Base-by-base conservation (phyloP, 441 rosid species). In the Pelargonium cotyledonis region DNA sequence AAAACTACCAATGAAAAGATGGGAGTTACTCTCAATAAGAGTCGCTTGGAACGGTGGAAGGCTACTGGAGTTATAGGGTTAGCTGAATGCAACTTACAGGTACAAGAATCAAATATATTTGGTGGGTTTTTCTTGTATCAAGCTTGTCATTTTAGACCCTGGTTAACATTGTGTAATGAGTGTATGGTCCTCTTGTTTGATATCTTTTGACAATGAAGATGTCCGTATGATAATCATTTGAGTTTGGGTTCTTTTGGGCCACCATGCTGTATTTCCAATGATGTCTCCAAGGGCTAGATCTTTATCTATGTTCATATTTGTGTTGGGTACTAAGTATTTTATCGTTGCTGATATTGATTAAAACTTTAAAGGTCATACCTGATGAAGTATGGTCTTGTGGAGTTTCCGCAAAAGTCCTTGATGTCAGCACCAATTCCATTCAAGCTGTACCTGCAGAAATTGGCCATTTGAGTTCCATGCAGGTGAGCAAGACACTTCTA, bases 321-420 rank as follows among this genome's bases (percentile, higher is more conserved):
- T 18, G 6, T 18, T 55, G 26, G 26, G 26, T 70, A 4, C 21
- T 23, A 11, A 53, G 26, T 31, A 8, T 55, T 65, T 72, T 69
- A 66, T 64, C 8, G 14, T 57, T 64, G 14, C 70, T 58, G 61
- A 72, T 67, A 49, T 73, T 71, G 67, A 41, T 75, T 79, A 67
- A 41, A 66, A 71, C 31, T 68, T 51, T 65, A n/a, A 60, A 89
- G 99, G 81, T 74, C 72, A 82, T 94, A 88, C 97, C 97, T 0
- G 85, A 85, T 62, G 90, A 89, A 74, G 86, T 89, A 23, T 88
- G 96, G 96, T 72, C 70, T 19, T 83, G 87, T 68, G 92, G 89
- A 80, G 72, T 86, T 64, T 80, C 75, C 60, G 74, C 76, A 8
- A 86, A 92, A 84, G 82, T 88, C 70, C 82, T 91, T 53, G 89